phyloP scores from a whole-genome alignment of 495 filamentous ascomycete species.

The Penicillium simplicissimum region DNA sequence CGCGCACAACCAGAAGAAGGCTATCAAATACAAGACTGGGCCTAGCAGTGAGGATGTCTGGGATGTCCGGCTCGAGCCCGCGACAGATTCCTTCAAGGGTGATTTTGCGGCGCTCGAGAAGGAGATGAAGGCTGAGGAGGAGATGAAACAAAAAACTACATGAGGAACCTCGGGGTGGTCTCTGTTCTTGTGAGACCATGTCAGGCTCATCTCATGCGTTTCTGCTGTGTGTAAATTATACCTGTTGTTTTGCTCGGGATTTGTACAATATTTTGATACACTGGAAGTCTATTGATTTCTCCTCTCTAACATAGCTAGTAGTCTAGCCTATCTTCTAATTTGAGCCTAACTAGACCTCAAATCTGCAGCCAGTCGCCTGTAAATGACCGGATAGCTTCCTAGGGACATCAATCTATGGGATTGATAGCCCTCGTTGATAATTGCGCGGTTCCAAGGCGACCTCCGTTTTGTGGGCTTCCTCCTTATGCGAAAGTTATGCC shows the following conservation, averaged over 20 bases:
- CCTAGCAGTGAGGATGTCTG: slow-evolving; percentile 93
- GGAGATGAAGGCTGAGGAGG: slow-evolving; percentile 53
- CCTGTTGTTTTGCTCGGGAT: slow-evolving; percentile 2
- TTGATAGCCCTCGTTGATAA: no score
- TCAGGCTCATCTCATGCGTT: slow-evolving; percentile 2
- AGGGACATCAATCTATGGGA: no score
- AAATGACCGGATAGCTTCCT: no score
- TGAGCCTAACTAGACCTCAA: neutral
- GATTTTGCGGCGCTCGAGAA: slow-evolving; percentile 60
- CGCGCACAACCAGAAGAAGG: slow-evolving; percentile 72
- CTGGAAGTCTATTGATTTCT: slow-evolving; percentile 4
- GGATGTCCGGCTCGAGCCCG: slow-evolving; percentile 60
- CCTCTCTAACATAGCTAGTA: neutral
- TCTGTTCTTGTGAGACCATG: neutral
- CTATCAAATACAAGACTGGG: slow-evolving; percentile 68
- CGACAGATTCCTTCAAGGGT: slow-evolving; percentile 54
- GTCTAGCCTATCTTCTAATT: neutral
- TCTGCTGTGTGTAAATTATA: slow-evolving; percentile 19
- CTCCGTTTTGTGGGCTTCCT: no score
- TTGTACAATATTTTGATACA: slow-evolving; percentile 14
- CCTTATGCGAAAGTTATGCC: no score
- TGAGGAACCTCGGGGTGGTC: slow-evolving; percentile 5
- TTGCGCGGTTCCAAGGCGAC: no score
- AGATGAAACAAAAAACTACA: slow-evolving; percentile 26
- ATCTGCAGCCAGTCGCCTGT: neutral